Percentiles rank a stretch among this genome's conserved stretches.
phyloP scores from a whole-genome alignment of 2,329 filamentous ascomycete species.

The Dendrostoma leiphaemia region DNA sequence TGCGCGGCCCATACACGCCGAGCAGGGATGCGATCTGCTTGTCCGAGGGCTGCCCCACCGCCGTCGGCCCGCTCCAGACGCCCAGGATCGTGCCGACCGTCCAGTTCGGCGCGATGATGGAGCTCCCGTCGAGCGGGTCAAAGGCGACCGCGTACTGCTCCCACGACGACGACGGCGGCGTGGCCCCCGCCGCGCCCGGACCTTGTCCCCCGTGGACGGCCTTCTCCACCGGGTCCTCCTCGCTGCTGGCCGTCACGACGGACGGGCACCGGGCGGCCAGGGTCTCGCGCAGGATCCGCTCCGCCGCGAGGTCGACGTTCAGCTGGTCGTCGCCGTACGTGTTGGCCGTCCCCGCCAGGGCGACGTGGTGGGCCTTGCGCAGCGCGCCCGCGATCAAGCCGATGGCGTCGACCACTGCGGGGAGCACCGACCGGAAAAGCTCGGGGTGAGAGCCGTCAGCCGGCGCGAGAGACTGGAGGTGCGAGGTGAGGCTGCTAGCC shows the following conservation, averaged over 20 bases:
- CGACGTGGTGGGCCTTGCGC: slow-evolving; percentile 42
- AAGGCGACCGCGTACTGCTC: slow-evolving; percentile 60
- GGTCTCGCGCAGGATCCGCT: slow-evolving; percentile 44
- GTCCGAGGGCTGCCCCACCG: slow-evolving; percentile 38
- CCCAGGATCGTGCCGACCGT: slow-evolving; percentile 59
- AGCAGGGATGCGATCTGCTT: slow-evolving; percentile 49
- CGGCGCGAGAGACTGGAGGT: slow-evolving; percentile 25
- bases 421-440: slow-evolving; percentile 46
- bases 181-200: neutral
- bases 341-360: slow-evolving; percentile 49
- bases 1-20: slow-evolving; percentile 54
- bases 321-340: slow-evolving; percentile 59
- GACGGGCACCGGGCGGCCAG: slow-evolving; percentile 40
- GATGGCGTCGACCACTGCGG: slow-evolving; percentile 44
- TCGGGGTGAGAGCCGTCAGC: slow-evolving; percentile 24
- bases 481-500: slow-evolving; percentile 6
- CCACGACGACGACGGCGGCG: neutral
- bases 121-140: slow-evolving; percentile 63
- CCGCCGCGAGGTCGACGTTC: slow-evolving; percentile 55
- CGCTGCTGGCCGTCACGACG: slow-evolving; percentile 53
- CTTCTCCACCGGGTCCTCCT: slow-evolving; percentile 58
- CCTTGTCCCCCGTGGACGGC: slow-evolving; percentile 20
- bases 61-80: slow-evolving; percentile 52
- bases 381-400: slow-evolving; percentile 43
- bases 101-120: slow-evolving; percentile 58